Evolutionary conservation across 2,329 filamentous ascomycete species (phyloP).

Genomic region (Pseudopyrenochaeta lycopersici): DNA sequence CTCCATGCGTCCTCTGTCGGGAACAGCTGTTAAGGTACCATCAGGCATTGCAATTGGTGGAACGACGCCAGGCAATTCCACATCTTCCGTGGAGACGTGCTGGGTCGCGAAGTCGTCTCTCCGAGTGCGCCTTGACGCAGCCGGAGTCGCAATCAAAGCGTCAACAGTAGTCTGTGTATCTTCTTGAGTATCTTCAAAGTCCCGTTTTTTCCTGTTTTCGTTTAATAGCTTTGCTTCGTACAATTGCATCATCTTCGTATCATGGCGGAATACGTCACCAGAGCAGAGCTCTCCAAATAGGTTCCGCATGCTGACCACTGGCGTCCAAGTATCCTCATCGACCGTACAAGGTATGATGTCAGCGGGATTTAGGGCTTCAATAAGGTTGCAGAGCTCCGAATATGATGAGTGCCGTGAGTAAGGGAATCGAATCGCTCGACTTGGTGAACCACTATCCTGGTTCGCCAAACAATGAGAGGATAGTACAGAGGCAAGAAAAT

Average conservation of each 20-base stretch:
- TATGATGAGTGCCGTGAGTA: constrained; percentile 93
- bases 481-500: constrained; percentile 44
- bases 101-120: neutral
- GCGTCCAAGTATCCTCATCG: constrained; percentile 69
- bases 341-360: constrained; percentile 86
- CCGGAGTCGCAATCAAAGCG: constrained; percentile 1
- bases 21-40: neutral
- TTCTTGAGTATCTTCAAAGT: constrained; percentile 17
- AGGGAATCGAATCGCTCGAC: constrained; percentile 67
- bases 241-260: constrained; percentile 65
- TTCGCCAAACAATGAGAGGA: constrained; percentile 20
- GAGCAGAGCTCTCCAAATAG: constrained; percentile 79
- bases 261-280: constrained; percentile 69
- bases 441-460: constrained; percentile 1
- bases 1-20: neutral
- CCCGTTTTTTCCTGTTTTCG: constrained; percentile 16
- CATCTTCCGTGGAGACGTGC: neutral
- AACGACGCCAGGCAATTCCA: neutral
- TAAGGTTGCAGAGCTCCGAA: constrained; percentile 75
- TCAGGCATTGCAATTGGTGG: neutral
- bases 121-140: neutral
- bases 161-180: constrained; percentile 15
- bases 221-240: constrained; percentile 22
- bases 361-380: constrained; percentile 72
- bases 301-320: constrained; percentile 68